Base-by-base conservation (phyloP, 2,329 filamentous ascomycete genomes). In the Xylaria sp. region DNA sequence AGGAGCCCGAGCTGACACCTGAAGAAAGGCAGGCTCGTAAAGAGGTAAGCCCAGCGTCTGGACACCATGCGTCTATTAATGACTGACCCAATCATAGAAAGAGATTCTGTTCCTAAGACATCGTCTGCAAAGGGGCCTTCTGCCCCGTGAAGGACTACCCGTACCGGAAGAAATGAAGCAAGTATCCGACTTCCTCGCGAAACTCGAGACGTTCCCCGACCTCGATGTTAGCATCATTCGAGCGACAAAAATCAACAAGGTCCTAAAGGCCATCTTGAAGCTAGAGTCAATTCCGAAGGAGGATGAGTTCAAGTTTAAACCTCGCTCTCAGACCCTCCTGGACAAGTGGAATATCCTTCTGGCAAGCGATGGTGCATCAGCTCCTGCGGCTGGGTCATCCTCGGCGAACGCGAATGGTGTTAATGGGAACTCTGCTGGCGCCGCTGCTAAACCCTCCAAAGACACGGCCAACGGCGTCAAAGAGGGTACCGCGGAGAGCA, bases 231-330 rank as follows among this genome's bases (percentile, higher is more conserved):
- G 90, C 73, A 96, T 98, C 75, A 97, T 98, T 76, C 90, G 93
- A 72, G 86, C 84, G 15, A 99, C 96, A 71, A 99, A 98, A 86
- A 98, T 99, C 82, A 95, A 98, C 89, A 99, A 99, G 84, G 95
- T 99, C 12, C 87, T 99, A 66, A 97, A 97, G 84, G 94, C 92
- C 4, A 96, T 99, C 73, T 85, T 98, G 76, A 98, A 97, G 84
- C 86, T 99, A 9, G 88, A 91, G 52, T 86, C 86, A 3, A 97
- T 99, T 74, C 94, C 94, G 5, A 91, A 91, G 70, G 96, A 99
- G 73, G 92, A 94, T 43, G 92, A 97, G 73, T 97, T 91, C 80
- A 84, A 92, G 64, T 98, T 99, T 88, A 97, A 96, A 84, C 85
- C 90, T 72, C 91, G 96, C 61, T 94, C 94, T 43, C 87, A 92